Evolutionary conservation across 768 basidiomycete species (phyloP), one percentile per base, ranked within the genome.

Genomic region (Collybiopsis confluens): DNA sequence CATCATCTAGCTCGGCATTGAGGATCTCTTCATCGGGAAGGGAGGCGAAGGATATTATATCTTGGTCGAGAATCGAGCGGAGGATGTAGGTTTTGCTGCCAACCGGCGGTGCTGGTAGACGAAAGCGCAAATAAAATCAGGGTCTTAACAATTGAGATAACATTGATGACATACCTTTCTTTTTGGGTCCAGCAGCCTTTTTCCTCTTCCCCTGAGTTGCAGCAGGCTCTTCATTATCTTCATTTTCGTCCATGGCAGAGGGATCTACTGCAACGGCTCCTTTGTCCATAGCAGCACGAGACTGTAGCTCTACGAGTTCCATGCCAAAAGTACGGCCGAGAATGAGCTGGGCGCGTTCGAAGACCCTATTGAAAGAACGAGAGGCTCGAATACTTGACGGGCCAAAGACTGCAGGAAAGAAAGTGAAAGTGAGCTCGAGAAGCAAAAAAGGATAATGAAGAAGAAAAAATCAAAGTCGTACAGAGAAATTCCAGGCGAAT

Each of bases 81-180:
- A 97, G 73, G 41, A 95, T 88, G 64, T 88, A 98, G 5, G 83
- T 82, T 62, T 90, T 92, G 1, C 89, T 83, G 1, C 88, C 82
- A 2, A 76, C 62, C 4, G 80, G 71, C 9, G 79, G 66, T 18
- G 79, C 85, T 83, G 57, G 42, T 51, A 38, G 30, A 28, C 45
- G 10, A 16, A 30, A n/a, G 11, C 26, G 18, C 21, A 7, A 18
- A 42, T 16, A n/a, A 16, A n/a, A 42, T 5, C 23, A n/a, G 16
- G 40, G n/a, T 42, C 40, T 7, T 16, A n/a, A 6, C 30, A 33
- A 33, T 33, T 33, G 13, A 13, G 5, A 6, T 13, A 33, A 33
- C 30, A 33, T 33, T 33, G 30, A 33, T 13, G 13, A 33, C 30
- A 33, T 33, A 85, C 90, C 75, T 75, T 79, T 89, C 71, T 85